Percentiles rank a stretch among this genome's conserved stretches.
These are phyloP conservation scores for Allium sativum DNA, from an alignment of 106 monocot species.

Conservation along the genomic window DNA sequence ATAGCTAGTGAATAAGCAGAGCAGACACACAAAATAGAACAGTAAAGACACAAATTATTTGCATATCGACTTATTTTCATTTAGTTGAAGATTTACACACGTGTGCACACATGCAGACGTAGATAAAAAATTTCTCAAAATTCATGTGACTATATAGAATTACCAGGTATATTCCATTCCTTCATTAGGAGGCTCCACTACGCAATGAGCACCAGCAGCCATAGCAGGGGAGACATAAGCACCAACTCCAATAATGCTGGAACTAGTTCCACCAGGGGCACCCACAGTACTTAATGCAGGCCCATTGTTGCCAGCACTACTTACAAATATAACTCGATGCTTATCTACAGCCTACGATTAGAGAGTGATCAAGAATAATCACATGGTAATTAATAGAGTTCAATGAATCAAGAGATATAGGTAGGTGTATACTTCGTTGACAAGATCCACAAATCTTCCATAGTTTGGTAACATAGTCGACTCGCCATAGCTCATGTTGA, in stretches of 20 bases:
- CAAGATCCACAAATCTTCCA: conserved; percentile 89
- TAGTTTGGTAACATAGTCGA: conserved; percentile 82
- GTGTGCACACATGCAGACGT: too few relatives aligned
- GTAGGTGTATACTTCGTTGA: conserved; percentile 56
- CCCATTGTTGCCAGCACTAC: conserved; percentile 95
- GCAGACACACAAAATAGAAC: background rate
- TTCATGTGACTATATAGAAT: background rate
- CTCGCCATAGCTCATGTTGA: conserved; percentile 99
- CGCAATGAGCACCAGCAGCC: conserved; percentile 93
- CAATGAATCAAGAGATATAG: background rate
- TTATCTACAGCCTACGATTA: conserved; percentile 73
- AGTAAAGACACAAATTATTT: background rate
- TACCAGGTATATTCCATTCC: conserved; percentile 98
- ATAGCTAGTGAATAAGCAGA: background rate
- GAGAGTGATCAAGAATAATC: background rate
- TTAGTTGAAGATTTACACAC: too few relatives aligned
- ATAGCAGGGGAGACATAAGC: conserved; percentile 97
- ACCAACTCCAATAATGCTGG: conserved; percentile 93
- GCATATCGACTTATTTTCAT: too few relatives aligned
- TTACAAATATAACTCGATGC: conserved; percentile 72
- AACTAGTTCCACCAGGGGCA: conserved; percentile 88
- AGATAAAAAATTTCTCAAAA: too few relatives aligned
- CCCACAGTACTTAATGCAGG: conserved; percentile 93
- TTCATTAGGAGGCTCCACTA: conserved; percentile 68
- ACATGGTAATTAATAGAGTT: background rate